phyloP scores from a whole-genome alignment of 2,329 filamentous ascomycete species.

The Diaporthe citrichinensis region DNA sequence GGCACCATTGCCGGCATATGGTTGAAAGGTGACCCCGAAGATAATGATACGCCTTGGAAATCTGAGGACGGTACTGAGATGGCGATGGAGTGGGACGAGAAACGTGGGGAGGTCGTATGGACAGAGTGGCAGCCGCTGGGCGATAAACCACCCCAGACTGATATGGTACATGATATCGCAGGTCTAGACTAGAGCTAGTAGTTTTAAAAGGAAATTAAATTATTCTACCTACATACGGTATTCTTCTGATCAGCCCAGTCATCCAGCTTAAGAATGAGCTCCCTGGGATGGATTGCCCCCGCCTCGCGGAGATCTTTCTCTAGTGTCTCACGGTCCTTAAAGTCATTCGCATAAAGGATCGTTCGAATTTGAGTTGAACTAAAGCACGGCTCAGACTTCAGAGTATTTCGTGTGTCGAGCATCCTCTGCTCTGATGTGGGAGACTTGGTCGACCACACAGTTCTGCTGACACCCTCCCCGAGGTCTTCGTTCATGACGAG shows the following conservation, averaged over 20 bases:
- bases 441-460: constrained; percentile 5
- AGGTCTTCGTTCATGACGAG: not conserved
- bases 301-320: not conserved
- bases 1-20: not conserved
- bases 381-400: not conserved
- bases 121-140: not conserved
- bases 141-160: not conserved
- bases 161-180: not conserved
- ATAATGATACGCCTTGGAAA: not conserved
- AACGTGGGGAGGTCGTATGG: constrained; percentile 6
- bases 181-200: not conserved
- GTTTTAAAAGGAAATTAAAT: not conserved
- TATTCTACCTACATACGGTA: not conserved
- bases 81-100: not conserved
- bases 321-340: not conserved
- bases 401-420: not conserved
- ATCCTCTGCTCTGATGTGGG: not conserved
- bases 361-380: constrained; percentile 7
- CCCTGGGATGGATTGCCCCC: not conserved
- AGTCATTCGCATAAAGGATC: not conserved
- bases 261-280: not conserved
- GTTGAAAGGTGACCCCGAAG: not conserved
- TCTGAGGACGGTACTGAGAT: not conserved
- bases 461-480: not conserved
- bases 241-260: not conserved